A percentile compares a stretch with the other conserved stretches of the same genome.
phyloP scores from a whole-genome alignment of 208 protist species.

The Jaenimonas drosophilae region DNA sequence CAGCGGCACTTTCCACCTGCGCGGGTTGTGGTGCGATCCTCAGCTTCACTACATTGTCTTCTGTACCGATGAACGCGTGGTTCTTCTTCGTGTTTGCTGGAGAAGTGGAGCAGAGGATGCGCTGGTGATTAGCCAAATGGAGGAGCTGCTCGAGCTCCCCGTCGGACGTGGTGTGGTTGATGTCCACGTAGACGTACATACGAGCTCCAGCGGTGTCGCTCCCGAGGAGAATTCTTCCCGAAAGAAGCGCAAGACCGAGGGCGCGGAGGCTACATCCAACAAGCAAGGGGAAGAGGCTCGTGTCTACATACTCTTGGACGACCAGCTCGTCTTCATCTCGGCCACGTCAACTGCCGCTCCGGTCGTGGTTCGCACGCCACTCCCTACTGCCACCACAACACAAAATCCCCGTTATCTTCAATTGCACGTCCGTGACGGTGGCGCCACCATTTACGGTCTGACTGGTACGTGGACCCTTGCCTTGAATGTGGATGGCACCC shows the following conservation, averaged over 20 bases:
- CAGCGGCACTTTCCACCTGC: slow-evolving; percentile 54
- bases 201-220: too few relatives aligned
- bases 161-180: slow-evolving; percentile 46
- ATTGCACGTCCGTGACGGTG: too few relatives aligned
- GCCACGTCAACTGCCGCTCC: too few relatives aligned
- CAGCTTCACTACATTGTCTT: slow-evolving; percentile 53
- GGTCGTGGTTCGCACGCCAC: too few relatives aligned
- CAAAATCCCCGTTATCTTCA: too few relatives aligned
- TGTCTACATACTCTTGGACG: slow-evolving; percentile 58
- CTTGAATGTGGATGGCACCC: slow-evolving; percentile 40
- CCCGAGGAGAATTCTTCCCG: too few relatives aligned
- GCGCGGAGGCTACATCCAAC: neutral
- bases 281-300: neutral
- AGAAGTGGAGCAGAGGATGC: slow-evolving; percentile 16
- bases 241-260: slow-evolving; percentile 1
- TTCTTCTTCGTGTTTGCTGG: slow-evolving; percentile 44
- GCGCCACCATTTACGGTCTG: slow-evolving; percentile 30
- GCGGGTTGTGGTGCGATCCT: slow-evolving; percentile 60
- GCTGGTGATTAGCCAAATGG: slow-evolving; percentile 25
- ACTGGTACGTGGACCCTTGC: slow-evolving; percentile 25
- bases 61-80: slow-evolving; percentile 71
- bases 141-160: slow-evolving; percentile 49
- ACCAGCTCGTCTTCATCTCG: slow-evolving; percentile 43
- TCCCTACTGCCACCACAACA: too few relatives aligned
- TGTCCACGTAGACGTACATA: slow-evolving; percentile 25